Evolutionary conservation across 352 stramenopile genomes (phyloP).

Genomic region (Aphanomyces euteiches): DNA sequence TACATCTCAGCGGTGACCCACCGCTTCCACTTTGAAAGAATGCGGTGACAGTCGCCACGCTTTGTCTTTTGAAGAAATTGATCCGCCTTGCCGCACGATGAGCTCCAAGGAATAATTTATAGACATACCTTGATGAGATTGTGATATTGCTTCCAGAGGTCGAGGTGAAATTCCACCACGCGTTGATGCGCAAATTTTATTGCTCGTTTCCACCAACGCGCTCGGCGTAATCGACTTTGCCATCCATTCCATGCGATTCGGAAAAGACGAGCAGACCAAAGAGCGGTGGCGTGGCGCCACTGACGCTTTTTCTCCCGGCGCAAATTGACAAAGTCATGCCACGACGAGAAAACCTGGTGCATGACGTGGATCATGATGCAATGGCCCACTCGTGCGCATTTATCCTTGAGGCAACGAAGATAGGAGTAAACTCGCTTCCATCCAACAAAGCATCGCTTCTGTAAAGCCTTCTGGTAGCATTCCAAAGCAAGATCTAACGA

Average conservation of each 20-base stretch:
- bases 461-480: background rate
- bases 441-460: background rate
- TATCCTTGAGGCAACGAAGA: background rate
- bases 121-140: too few relatives aligned
- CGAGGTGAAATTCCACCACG: background rate
- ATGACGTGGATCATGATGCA: background rate
- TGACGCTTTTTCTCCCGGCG: background rate
- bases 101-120: too few relatives aligned
- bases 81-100: too few relatives aligned
- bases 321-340: background rate
- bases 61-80: too few relatives aligned
- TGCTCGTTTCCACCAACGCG: background rate
- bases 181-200: background rate
- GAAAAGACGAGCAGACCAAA: background rate
- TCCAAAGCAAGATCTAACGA: too few relatives aligned
- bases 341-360: background rate
- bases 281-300: background rate
- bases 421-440: background rate
- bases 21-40: too few relatives aligned
- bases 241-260: background rate
- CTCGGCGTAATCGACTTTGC: background rate
- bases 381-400: conserved; percentile 4
- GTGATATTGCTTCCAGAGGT: background rate
- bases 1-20: too few relatives aligned
- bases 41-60: too few relatives aligned